Percentiles rank a stretch among this genome's conserved stretches.
Evolutionary conservation across 257 asterid species (phyloP).

Genomic region (Primulina eburnea): DNA sequence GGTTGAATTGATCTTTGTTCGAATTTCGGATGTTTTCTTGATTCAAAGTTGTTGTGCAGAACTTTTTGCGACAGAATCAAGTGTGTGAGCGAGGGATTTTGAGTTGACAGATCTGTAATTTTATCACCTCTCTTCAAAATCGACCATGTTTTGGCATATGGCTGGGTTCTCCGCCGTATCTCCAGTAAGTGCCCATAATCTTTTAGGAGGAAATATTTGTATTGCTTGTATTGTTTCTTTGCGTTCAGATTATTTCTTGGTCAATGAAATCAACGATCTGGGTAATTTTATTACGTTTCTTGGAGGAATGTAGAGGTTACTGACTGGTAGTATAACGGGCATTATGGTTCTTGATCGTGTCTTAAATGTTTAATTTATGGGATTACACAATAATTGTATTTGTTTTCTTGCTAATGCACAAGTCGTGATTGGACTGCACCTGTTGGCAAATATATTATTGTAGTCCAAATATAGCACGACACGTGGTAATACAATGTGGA

Average conservation of each 20-base stretch:
- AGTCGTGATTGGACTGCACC: constrained; percentile 22
- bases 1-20: constrained; percentile 10
- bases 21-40: constrained; percentile 33
- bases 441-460: constrained; percentile 28
- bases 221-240: constrained; percentile 11
- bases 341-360: constrained; percentile 15
- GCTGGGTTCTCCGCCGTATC: constrained; percentile 78
- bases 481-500: constrained; percentile 16
- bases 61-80: constrained; percentile 22
- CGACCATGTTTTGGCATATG: constrained; percentile 86
- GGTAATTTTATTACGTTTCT: constrained; percentile 28
- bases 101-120: constrained; percentile 45
- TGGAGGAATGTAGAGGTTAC: constrained; percentile 20
- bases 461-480: constrained; percentile 19
- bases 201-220: neutral
- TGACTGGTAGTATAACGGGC: constrained; percentile 15
- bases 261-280: constrained; percentile 23
- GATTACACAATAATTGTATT: constrained; percentile 10
- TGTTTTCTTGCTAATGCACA: constrained; percentile 5
- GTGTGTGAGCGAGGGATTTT: constrained; percentile 40
- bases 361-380: constrained; percentile 3
- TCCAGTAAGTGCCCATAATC: constrained; percentile 47
- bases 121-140: constrained; percentile 27
- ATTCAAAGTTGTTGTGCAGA: constrained; percentile 31
- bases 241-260: constrained; percentile 28